A percentile compares a stretch with the other conserved stretches of the same genome.
phyloP scores from a whole-genome alignment of 169 alveolate species.

The Plasmodium blacklocki region DNA sequence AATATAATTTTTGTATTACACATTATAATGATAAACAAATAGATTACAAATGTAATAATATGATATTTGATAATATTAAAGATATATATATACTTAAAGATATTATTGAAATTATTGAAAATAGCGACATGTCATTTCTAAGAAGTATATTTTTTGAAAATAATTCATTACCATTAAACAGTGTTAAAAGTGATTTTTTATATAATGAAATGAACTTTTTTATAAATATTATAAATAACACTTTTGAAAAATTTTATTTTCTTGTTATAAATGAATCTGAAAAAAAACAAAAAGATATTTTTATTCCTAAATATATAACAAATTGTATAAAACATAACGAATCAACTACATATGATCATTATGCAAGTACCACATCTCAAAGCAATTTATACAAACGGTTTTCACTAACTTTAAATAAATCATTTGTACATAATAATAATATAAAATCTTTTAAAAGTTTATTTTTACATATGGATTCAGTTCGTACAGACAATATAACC shows the following conservation, averaged over 20 bases:
- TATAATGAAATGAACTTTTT: conserved; percentile 56
- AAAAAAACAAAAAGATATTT: conserved; percentile 10
- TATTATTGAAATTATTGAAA: conserved; percentile 46
- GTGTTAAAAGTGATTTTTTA: conserved; percentile 22
- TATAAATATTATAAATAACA: conserved; percentile 24
- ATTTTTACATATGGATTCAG: conserved; percentile 4
- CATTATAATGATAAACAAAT: conserved; percentile 42
- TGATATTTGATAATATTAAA: conserved; percentile 44
- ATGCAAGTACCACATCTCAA: not conserved
- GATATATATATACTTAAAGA: conserved; percentile 32
- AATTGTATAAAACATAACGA: conserved; percentile 15
- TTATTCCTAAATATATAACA: conserved; percentile 35
- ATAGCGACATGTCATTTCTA: conserved; percentile 53
- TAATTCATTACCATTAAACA: conserved; percentile 29
- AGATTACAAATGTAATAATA: conserved; percentile 47
- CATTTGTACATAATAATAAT: conserved; percentile 1
- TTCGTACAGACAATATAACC: conserved; percentile 3
- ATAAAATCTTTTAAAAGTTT: conserved; percentile 4
- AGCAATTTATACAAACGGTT: conserved; percentile 19
- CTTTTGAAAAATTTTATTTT: conserved; percentile 56
- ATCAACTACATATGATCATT: not conserved
- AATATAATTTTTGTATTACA: conserved; percentile 11
- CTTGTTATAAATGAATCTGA: conserved; percentile 51
- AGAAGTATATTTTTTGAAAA: conserved; percentile 47
- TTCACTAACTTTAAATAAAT: conserved; percentile 10